Conservation (phyloP, 148 eudicot species). For the Camellia sinensis region DNA sequence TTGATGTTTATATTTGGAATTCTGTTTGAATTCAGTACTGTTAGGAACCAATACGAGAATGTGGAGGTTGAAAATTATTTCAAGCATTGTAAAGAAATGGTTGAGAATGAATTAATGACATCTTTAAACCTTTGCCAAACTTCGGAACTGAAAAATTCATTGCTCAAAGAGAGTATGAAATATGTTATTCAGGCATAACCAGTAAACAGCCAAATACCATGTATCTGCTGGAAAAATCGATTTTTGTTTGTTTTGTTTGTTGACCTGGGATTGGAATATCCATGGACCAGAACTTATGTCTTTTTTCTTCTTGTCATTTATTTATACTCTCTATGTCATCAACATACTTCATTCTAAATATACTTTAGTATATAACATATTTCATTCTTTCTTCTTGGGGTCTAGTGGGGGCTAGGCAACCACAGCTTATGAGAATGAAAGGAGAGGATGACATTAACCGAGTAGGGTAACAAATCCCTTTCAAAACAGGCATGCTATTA, state of each 20-base stretch:
- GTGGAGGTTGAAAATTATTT: neutral
- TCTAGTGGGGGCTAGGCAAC: neutral
- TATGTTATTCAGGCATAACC: neutral
- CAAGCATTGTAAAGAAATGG: neutral
- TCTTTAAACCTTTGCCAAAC: neutral
- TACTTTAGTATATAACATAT: neutral
- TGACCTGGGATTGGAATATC: neutral
- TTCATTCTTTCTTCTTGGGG: neutral
- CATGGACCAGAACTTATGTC: neutral
- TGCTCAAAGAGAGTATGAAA: neutral
- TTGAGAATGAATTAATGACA: neutral
- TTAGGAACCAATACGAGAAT: neutral
- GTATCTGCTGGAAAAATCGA: too few relatives aligned
- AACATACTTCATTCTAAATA: neutral
- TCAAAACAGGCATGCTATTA: neutral
- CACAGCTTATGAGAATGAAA: neutral
- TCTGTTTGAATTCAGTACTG: neutral
- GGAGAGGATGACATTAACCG: neutral
- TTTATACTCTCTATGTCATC: neutral
- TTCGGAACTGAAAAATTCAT: neutral
- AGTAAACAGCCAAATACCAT: neutral
- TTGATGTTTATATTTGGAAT: neutral
- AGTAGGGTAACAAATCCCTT: neutral
- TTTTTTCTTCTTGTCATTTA: neutral
- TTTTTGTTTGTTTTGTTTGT: neutral